A percentile compares a stretch with the other conserved stretches of the same genome.
phyloP scores from a whole-genome alignment of 345 rosid species.

The Sonneratia caseolaris region DNA sequence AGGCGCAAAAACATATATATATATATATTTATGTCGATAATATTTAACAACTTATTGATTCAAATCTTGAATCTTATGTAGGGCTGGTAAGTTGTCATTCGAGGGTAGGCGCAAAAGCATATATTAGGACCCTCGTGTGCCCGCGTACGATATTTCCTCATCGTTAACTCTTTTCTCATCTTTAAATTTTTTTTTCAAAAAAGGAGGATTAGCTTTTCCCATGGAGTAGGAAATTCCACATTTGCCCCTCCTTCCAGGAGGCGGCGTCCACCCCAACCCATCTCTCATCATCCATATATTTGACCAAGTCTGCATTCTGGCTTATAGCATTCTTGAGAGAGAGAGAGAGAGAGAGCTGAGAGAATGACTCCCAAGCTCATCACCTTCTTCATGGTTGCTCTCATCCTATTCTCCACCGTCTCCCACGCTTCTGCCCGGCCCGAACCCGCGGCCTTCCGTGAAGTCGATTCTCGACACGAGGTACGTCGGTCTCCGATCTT shows the following conservation, averaged over 20 bases:
- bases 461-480: slow-evolving; percentile 3
- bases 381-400: slow-evolving; percentile 9
- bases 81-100: too few species aligned
- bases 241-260: background rate
- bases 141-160: too few species aligned
- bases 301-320: background rate
- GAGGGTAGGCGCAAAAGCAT: too few species aligned
- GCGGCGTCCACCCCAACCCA: background rate
- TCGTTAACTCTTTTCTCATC: too few species aligned
- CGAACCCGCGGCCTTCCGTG: background rate
- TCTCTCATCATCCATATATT: background rate
- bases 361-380: slow-evolving; percentile 2
- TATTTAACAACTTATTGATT: too few species aligned
- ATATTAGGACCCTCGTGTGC: too few species aligned
- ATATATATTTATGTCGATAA: too few species aligned
- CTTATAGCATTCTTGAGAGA: background rate
- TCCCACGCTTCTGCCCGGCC: slow-evolving; percentile 17
- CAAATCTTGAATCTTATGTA: too few species aligned
- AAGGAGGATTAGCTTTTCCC: background rate
- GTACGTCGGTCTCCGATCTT: slow-evolving; percentile 1
- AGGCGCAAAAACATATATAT: too few species aligned
- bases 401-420: slow-evolving; percentile 13
- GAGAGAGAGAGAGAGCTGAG: background rate
- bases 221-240: background rate
- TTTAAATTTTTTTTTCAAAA: background rate